phyloP scores from a whole-genome alignment of 495 filamentous ascomycete genomes.

The Melanomma pulvis-pyrius region DNA sequence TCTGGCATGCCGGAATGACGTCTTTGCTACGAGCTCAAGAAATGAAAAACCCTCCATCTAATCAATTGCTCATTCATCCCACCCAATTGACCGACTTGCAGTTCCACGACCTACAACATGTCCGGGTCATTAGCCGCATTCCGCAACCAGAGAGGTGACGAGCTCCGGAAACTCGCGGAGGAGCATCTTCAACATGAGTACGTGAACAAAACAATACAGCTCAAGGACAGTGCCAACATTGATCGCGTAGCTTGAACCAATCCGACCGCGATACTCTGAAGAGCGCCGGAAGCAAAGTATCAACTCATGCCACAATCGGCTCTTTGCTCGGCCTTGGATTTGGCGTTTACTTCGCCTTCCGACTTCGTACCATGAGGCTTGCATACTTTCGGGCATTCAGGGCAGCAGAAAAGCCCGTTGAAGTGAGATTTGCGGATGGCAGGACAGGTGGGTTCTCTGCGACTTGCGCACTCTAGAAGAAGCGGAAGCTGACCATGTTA shows the following conservation, averaged over 20 bases:
- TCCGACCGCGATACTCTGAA: slow-evolving; percentile 63
- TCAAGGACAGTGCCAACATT: slow-evolving; percentile 9
- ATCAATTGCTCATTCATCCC: background rate
- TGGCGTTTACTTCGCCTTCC: slow-evolving; percentile 60
- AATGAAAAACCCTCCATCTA: background rate
- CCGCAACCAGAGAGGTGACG: slow-evolving; percentile 56
- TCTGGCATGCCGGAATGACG: background rate
- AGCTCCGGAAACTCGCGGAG: slow-evolving; percentile 62
- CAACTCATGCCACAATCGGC: slow-evolving; percentile 59
- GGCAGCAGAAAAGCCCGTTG: slow-evolving; percentile 59
- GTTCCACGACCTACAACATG: background rate
- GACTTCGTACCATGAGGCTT: slow-evolving; percentile 57
- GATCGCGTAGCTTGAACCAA: slow-evolving; percentile 53
- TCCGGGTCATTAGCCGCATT: slow-evolving; percentile 59
- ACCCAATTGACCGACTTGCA: slow-evolving; percentile 7
- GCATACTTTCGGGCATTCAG: slow-evolving; percentile 63
- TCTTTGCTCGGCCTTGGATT: slow-evolving; percentile 62
- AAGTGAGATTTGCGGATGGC: slow-evolving; percentile 65
- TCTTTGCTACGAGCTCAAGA: background rate
- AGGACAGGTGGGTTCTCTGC: slow-evolving; percentile 50
- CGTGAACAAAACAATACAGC: background rate
- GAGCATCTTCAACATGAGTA: slow-evolving; percentile 63
- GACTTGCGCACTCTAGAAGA: background rate
- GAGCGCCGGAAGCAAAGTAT: slow-evolving; percentile 56
- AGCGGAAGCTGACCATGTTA: background rate